A percentile compares a stretch with the other conserved stretches of the same genome.
phyloP scores from a whole-genome alignment of 371 early-diverging fungal species.

The Rhizopus stolonifer region DNA sequence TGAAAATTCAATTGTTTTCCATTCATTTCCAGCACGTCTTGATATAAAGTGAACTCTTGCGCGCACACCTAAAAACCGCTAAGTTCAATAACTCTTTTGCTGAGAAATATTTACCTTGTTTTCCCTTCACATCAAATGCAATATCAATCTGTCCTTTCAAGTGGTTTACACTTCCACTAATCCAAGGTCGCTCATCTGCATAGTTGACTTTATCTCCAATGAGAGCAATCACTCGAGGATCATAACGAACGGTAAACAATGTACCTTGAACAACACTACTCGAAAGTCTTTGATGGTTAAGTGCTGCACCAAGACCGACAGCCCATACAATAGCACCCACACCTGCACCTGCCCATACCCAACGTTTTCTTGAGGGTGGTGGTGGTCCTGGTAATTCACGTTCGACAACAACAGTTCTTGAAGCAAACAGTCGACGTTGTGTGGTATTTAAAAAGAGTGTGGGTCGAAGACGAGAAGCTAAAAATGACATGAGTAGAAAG shows the following conservation, averaged over 20 bases:
- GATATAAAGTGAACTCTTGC: conserved; percentile 47
- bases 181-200: conserved; percentile 66
- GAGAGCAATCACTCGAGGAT: conserved; percentile 51
- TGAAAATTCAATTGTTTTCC: conserved; percentile 42
- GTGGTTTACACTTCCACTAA: conserved; percentile 66
- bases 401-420: conserved; percentile 36
- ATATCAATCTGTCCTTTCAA: conserved; percentile 67
- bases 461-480: conserved; percentile 4
- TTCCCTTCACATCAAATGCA: conserved; percentile 56
- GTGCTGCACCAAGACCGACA: conserved; percentile 54
- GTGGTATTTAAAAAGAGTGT: background rate
- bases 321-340: conserved; percentile 62
- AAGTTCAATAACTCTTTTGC: background rate
- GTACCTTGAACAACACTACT: conserved; percentile 66
- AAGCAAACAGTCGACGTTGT: conserved; percentile 10
- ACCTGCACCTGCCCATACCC: conserved; percentile 47
- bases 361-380: conserved; percentile 38
- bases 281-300: conserved; percentile 67
- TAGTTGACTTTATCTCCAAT: conserved; percentile 65
- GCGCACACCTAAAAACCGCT: conserved; percentile 30
- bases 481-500: conserved; percentile 6
- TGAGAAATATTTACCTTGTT: conserved; percentile 37
- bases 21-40: conserved; percentile 32
- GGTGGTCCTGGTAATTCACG: conserved; percentile 40
- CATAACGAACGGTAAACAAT: conserved; percentile 62